phyloP scores from a whole-genome alignment of 305 asterid species.

The Stenogyne calaminthoides region DNA sequence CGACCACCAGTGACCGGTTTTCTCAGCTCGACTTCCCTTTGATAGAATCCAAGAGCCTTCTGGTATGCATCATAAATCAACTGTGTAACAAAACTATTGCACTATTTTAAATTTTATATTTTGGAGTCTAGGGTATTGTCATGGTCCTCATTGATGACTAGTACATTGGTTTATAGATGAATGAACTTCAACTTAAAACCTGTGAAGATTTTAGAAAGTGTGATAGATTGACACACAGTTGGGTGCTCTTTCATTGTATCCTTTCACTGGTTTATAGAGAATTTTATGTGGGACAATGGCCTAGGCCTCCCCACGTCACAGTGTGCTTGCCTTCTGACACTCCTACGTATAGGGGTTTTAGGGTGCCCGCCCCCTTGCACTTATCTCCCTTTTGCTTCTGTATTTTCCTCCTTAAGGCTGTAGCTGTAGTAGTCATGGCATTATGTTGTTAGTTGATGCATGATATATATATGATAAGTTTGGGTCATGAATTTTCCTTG shows the following conservation, averaged over 20 bases:
- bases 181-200: not conserved
- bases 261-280: not conserved
- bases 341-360: no score
- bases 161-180: not conserved
- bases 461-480: no score
- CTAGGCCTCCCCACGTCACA: no score
- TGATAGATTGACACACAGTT: not conserved
- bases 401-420: no score
- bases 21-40: constrained; percentile 54
- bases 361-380: no score
- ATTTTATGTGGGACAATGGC: no score
- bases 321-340: no score
- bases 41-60: constrained; percentile 38
- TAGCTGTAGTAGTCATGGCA: no score
- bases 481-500: no score
- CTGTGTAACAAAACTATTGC: not conserved
- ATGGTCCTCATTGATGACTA: constrained; percentile 16
- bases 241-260: not conserved
- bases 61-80: constrained; percentile 39
- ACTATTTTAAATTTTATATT: not conserved
- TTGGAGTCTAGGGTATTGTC: constrained; percentile 5
- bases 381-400: no score
- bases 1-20: constrained; percentile 40
- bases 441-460: no score
- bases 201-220: not conserved